These are phyloP conservation scores for Moniliella sp. DNA, from an alignment of 1,284 basidiomycete genomes.

Conservation along the genomic window DNA sequence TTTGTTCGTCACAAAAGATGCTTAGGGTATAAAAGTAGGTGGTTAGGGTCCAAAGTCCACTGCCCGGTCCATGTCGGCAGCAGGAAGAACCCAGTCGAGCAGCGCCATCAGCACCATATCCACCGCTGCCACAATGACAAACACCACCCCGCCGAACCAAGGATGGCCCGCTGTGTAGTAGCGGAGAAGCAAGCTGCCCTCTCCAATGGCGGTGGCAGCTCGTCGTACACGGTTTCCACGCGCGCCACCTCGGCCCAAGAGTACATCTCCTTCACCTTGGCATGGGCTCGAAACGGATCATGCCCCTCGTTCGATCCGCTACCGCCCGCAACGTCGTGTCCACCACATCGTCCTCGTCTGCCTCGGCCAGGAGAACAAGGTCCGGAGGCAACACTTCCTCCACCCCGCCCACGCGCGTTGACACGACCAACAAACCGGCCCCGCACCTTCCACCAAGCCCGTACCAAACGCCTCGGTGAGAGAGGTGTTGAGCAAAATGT, in stretches of 20 bases:
- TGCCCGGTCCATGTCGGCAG: constrained; percentile 49
- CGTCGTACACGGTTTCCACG: constrained; percentile 59
- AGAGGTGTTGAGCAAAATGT: constrained; percentile 84
- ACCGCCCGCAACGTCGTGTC: too few relatives aligned
- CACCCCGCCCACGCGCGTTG: constrained; percentile 78
- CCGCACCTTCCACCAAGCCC: constrained; percentile 83
- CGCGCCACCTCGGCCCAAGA: constrained; percentile 66
- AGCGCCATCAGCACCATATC: constrained; percentile 57
- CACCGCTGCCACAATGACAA: constrained; percentile 55
- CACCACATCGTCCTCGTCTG: constrained; percentile 72
- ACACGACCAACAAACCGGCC: constrained; percentile 77
- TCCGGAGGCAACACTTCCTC: constrained; percentile 80
- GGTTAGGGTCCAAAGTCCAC: too few relatives aligned
- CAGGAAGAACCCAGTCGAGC: constrained; percentile 54
- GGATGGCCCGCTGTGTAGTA: constrained; percentile 44
- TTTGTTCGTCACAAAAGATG: too few relatives aligned
- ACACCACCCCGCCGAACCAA: constrained; percentile 58
- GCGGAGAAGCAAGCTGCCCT: constrained; percentile 50
- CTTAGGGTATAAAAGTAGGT: too few relatives aligned
- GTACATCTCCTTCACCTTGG: constrained; percentile 62
- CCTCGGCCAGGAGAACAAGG: constrained; percentile 79
- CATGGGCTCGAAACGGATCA: constrained; percentile 56
- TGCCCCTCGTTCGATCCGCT: constrained; percentile 50
- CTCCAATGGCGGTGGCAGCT: constrained; percentile 28
- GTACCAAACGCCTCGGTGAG: constrained; percentile 94